phyloP scores from a whole-genome alignment of 441 rosid species.

The Jatropha podagrica region DNA sequence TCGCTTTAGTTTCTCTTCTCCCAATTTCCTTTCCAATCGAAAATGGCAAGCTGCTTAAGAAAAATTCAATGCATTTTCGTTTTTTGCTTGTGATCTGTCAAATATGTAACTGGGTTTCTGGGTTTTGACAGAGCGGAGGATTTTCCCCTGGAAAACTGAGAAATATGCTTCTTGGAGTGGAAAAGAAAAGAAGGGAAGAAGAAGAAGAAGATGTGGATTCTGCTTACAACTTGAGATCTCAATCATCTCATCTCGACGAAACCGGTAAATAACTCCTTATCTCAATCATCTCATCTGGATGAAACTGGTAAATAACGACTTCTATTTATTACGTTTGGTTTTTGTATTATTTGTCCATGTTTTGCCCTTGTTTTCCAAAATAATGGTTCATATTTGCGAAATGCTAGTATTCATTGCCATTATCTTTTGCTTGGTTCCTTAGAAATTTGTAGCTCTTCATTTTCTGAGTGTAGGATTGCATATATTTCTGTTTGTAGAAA shows the following conservation, averaged over 20 bases:
- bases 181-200: constrained; percentile 44
- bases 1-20: constrained; percentile 28
- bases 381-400: too few relatives aligned
- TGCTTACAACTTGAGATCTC: constrained; percentile 49
- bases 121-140: constrained; percentile 49
- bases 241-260: constrained; percentile 44
- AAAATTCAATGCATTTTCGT: background rate
- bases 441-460: background rate
- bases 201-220: constrained; percentile 44
- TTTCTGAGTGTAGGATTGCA: background rate
- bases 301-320: constrained; percentile 41
- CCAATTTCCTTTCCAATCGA: constrained; percentile 21
- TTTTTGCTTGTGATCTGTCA: constrained; percentile 16
- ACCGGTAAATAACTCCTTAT: constrained; percentile 39
- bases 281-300: constrained; percentile 49
- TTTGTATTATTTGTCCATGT: background rate
- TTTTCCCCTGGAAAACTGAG: constrained; percentile 78
- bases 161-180: constrained; percentile 64
- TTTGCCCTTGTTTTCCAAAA: background rate
- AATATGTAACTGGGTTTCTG: constrained; percentile 17
- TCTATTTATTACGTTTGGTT: background rate
- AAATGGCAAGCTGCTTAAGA: too few relatives aligned
- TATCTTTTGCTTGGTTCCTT: background rate
- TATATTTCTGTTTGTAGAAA: background rate
- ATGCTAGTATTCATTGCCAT: background rate